Base-by-base conservation (phyloP, 23 red algal genomes). In the Gracilaria domingensis region DNA sequence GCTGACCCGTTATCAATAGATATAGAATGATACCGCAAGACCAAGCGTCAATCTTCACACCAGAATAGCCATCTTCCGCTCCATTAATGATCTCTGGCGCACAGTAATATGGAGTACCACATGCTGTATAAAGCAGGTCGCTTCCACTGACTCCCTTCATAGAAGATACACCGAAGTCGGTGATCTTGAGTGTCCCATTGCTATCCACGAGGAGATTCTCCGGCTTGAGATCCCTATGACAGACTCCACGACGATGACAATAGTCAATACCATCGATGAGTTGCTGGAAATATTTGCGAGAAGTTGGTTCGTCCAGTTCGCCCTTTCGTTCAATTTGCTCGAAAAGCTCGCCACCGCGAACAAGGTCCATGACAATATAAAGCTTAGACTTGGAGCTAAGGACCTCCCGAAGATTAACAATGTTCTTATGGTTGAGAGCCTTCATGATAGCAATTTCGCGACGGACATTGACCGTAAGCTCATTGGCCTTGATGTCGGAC, bases 381-480 rank as follows among this genome's bases (percentile, higher is more conserved):
- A 98, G 84, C 65, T 98, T 95, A 35, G 87, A 62, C 29, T 92
- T 94, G 39, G 91, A 92, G 30, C 77, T 80, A 12, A 98, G 88
- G 23, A 98, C 96, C 54, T 98, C 91, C 45, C 89, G 93, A 25
- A 98, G 78, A 51, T 93, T 93, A 48, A 98, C 96, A 89, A 98
- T 94, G 80, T 98, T 94, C 66, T 86, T 84, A 67, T 98, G 96
- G 65, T 98, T 89, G 12, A 98, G 89, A 26, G 90, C 84, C 36
- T 95, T 94, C 91, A 98, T 93, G 54, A 98, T 98, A 20, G 80
- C 88, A 62, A 98, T 98, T 88, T 98, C 96, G 45, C 96, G 80
- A 87, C 88, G 86, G 23, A 96, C 94, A 47, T 98, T 98, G 35
- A 91, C 93, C 45, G 88, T 93, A 51, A 98, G 88, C 78, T 95